phyloP scores from a whole-genome alignment of 2,329 filamentous ascomycete genomes.

The Ceratocystis destructans region DNA sequence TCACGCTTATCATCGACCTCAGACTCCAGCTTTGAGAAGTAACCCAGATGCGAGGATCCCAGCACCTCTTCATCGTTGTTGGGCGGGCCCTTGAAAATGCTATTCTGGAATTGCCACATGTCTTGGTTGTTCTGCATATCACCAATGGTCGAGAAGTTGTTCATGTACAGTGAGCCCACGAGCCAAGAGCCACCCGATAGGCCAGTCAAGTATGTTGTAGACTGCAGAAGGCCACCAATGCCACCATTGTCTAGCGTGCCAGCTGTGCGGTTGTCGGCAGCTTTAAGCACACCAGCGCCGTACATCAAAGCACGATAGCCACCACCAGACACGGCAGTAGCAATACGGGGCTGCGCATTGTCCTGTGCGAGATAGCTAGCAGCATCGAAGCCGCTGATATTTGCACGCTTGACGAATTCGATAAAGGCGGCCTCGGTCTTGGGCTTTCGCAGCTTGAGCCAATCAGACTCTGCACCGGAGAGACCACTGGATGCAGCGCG shows the following conservation, averaged over 20 bases:
- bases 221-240: constrained; percentile 67
- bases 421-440: constrained; percentile 64
- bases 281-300: constrained; percentile 64
- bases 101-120: constrained; percentile 32
- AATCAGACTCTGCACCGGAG: constrained; percentile 56
- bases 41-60: constrained; percentile 20
- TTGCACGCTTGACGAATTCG: constrained; percentile 55
- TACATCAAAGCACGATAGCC: constrained; percentile 80
- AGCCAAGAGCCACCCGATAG: constrained; percentile 77
- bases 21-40: constrained; percentile 29
- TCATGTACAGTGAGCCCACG: constrained; percentile 65
- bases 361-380: constrained; percentile 48
- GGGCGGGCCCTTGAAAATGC: constrained; percentile 28
- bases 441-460: constrained; percentile 57
- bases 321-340: constrained; percentile 66
- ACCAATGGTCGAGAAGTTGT: constrained; percentile 65
- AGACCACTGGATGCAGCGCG: constrained; percentile 45
- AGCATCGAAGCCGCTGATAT: constrained; percentile 69
- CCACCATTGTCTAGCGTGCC: constrained; percentile 41
- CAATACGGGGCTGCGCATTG: constrained; percentile 43
- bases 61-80: constrained; percentile 24
- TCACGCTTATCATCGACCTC: constrained; percentile 29
- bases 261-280: constrained; percentile 60
- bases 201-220: constrained; percentile 66
- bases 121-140: constrained; percentile 26